These are phyloP conservation scores for Chloris gayana DNA, from an alignment of 176 grass and related monocot genomes.

Conservation along the genomic window DNA sequence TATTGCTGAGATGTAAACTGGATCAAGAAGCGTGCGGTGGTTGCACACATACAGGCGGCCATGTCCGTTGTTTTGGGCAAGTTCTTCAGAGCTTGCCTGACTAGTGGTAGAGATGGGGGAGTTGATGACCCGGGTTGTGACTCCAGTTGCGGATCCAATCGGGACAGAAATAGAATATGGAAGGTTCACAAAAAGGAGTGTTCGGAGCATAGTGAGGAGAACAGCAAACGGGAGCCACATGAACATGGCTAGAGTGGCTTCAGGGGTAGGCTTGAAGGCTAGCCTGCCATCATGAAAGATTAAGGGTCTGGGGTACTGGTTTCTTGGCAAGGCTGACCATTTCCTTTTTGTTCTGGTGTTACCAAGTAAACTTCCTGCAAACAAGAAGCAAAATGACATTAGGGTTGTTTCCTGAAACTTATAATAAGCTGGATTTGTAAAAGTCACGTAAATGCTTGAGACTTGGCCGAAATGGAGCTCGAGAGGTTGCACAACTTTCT, in stretches of 20 bases:
- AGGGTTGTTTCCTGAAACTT: background rate
- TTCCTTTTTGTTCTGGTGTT: conserved; percentile 53
- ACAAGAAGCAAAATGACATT: background rate
- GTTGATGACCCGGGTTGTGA: conserved; percentile 49
- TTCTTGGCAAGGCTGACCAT: conserved; percentile 63
- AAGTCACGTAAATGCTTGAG: background rate
- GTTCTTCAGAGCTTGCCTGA: background rate
- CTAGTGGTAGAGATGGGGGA: background rate
- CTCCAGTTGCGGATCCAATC: conserved; percentile 43
- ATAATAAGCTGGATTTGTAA: background rate
- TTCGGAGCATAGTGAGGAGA: conserved; percentile 51
- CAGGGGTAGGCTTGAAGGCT: conserved; percentile 72
- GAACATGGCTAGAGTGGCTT: conserved; percentile 65
- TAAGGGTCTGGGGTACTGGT: conserved; percentile 59
- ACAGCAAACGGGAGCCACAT: conserved; percentile 71
- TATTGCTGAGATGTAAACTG: conserved; percentile 63
- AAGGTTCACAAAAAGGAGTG: conserved; percentile 54
- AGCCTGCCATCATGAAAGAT: conserved; percentile 91
- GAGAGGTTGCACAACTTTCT: background rate
- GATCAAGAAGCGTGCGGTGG: conserved; percentile 84
- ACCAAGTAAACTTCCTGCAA: conserved; percentile 66
- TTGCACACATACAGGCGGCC: conserved; percentile 77
- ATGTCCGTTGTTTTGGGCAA: background rate
- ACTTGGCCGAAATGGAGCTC: background rate
- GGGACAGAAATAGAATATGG: conserved; percentile 55